Base-by-base conservation (phyloP, 208 protist genomes). In the Endotrypanum monterogeii region DNA sequence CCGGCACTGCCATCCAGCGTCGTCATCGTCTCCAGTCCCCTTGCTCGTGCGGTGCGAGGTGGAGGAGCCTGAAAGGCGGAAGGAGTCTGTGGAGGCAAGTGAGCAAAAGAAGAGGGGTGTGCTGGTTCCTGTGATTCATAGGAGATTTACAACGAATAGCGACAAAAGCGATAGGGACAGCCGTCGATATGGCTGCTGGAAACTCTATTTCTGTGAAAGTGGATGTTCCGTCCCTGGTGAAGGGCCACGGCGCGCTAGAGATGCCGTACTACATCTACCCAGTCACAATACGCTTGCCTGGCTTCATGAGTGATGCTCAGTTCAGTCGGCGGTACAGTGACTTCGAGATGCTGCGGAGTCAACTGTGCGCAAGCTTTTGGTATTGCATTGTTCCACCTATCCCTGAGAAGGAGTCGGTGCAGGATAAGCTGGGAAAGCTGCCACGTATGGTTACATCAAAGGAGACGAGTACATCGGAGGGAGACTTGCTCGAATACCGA, bases 381-480 rank as follows among this genome's bases (percentile, higher is more conserved):
- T 93, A 83, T 74, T 94, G 90, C 74, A 90, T 98, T 48, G 74
- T 96, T 20, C 93, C 95, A 12, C 93, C 93, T 18, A 89, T 98
- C 35, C 95, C 95, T 0, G 89, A 94, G 76, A 98, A 98, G 85
- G 90, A 94, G 67, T 76, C 66, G 39, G 70, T 95, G 55, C 74
- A 86, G 57, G 90, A 90, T 30, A 91, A 89, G 46, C 58, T 98
- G 56, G 73, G 86, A 75, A 78, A 89, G 52, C 69, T 89, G 55
- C 72, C 72, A 4, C 83, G 67, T 32, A 75, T 77, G 46, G 62
- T 80, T 48, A 66, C 51, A 3, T 35, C 70, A 44, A 81, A 81
- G 66, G 76, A 81, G 28, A 76, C 76, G 30, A 73, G 71, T 20
- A 18, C 79, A 16, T 75, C 75, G 6, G 65, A 85, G 50, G 54